Conservation (phyloP, 2,329 filamentous ascomycete genomes). For the Fusarium nelsonii region DNA sequence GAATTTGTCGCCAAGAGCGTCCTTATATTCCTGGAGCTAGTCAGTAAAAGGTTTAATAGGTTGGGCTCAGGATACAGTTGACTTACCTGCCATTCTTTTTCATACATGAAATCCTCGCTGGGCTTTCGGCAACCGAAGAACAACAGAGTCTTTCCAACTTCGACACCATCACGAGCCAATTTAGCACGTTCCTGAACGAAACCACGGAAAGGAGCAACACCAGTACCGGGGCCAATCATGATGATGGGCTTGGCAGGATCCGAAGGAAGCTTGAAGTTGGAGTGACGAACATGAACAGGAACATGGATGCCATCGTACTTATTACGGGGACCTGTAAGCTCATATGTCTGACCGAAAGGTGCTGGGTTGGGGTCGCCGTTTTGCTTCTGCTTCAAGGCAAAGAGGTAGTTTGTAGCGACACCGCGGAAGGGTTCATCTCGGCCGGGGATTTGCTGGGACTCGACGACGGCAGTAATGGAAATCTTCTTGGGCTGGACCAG, state of each 20-base stretch:
- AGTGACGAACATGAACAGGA: conserved; percentile 95
- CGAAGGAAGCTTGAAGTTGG: conserved; percentile 98
- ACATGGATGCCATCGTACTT: conserved; percentile 97
- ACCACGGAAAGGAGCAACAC: conserved; percentile 94
- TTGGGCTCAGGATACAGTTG: not conserved
- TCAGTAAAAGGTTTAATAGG: conserved; percentile 9
- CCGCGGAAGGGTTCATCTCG: conserved; percentile 87
- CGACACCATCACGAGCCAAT: conserved; percentile 81
- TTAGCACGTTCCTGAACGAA: conserved; percentile 95
- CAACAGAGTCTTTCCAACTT: conserved; percentile 86
- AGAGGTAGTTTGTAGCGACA: conserved; percentile 95
- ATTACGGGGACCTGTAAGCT: conserved; percentile 89
- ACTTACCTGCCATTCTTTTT: conserved; percentile 91
- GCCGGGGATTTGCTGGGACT: conserved; percentile 82
- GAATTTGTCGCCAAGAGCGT: conserved; percentile 87
- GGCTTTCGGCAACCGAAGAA: conserved; percentile 95
- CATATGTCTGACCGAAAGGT: conserved; percentile 86
- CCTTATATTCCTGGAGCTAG: conserved; percentile 78
- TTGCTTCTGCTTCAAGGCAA: conserved; percentile 97
- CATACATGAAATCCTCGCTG: conserved; percentile 92
- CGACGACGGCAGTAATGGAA: conserved; percentile 94
- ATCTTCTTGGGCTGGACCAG: conserved; percentile 94
- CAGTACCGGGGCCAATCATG: conserved; percentile 95
- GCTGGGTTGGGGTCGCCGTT: conserved; percentile 86
- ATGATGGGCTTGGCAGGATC: conserved; percentile 95